Evolutionary conservation across 192 early-diverging fungal genomes (phyloP), one percentile per base, ranked within the genome.

Genomic region (Backusella mclennaniae): DNA sequence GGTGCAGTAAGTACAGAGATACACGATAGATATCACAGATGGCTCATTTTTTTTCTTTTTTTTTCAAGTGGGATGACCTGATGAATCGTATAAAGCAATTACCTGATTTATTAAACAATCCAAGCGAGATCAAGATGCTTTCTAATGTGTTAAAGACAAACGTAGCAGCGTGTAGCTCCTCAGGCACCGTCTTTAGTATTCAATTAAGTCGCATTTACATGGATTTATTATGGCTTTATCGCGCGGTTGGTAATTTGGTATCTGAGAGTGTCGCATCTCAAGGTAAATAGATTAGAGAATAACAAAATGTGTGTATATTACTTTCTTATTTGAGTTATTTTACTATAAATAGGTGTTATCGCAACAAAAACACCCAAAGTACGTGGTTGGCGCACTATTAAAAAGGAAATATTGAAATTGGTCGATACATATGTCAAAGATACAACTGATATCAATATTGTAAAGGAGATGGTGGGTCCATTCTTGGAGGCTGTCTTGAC

Each of bases 141-240:
- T 91, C 90, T 59, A 97, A 97, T 80, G 91, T 99, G 39, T 85
- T 99, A 77, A 97, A 97, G 77, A 97, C 94, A 6, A 99, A 99
- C 83, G 94, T 98, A 0, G 86, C 96, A 8, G 96, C 95, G 3
- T 98, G 96, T 79, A 85, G 84, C 12, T 93, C 97, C 1, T 85
- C 98, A 70, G 98, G 98, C 52, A 83, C 92, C 42, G 90, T 93
- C 1, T 99, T 95, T 84, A 88, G 95, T 42, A 82, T 89, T 26
- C 98, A 99, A 84, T 90, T 99, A 67, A 92, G 92, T 26, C 88
- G 90, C 66, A 97, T 96, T 46, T 99, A 95, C 80, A 86, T 93
- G 52, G 96, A 96, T 78, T 86, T 99, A 77, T 87, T 99, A 46
- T 91, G 91, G 0, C 85, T 99, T 23, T 99, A 99, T 85, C 92